Evolutionary conservation across 1,284 basidiomycete genomes (phyloP), one percentile per base, ranked within the genome.

Genomic region (Trichosporon coremiiforme): DNA sequence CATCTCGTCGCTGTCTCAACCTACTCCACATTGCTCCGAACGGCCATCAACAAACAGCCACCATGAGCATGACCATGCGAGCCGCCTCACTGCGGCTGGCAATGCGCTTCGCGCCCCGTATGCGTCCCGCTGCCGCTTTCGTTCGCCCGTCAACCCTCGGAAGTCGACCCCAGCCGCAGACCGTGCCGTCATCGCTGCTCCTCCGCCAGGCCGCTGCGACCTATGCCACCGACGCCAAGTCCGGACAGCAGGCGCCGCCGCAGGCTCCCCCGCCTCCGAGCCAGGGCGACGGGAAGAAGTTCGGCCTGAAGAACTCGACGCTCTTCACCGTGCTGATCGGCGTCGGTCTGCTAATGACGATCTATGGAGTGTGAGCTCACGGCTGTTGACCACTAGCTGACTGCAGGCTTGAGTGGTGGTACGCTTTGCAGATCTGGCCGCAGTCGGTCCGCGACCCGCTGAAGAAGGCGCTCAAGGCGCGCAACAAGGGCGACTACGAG

Each of bases 371-470:
- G 82, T 83, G 70, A 72, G 82, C 41, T n/a, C n/a, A 15, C 31
- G 7, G 57, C 20, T 6, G 29, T 0, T 2, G 20, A 13, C 25
- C 25, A 25, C 25, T 25, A 29, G 12, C 36, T 66, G 9, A 68
- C 60, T 15, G 12, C 66, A 84, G 82, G 8, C 73, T 84, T 7
- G 83, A 84, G 64, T 84, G 78, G 75, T 83, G 82, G 71, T 79
- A 77, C 64, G 77, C 81, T 12, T 75, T 83, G 3, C 74, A 76
- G 17, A 79, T 78, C 33, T 84, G 81, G 81, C 83, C 83, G n/a
- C 77, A 80, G 62, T 74, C 76, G 4, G 71, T 84, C 31, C 76
- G 82, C 25, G 78, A 76, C 15, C 79, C 80, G 12, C 72, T 84
- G 29, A 75, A 77, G 71, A 75, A 76, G 53, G 83, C 83, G 5